A percentile compares a stretch with the other conserved stretches of the same genome.
Evolutionary conservation across 495 filamentous ascomycete genomes (phyloP).

Genomic region (Rhizodiscina lignyota): DNA sequence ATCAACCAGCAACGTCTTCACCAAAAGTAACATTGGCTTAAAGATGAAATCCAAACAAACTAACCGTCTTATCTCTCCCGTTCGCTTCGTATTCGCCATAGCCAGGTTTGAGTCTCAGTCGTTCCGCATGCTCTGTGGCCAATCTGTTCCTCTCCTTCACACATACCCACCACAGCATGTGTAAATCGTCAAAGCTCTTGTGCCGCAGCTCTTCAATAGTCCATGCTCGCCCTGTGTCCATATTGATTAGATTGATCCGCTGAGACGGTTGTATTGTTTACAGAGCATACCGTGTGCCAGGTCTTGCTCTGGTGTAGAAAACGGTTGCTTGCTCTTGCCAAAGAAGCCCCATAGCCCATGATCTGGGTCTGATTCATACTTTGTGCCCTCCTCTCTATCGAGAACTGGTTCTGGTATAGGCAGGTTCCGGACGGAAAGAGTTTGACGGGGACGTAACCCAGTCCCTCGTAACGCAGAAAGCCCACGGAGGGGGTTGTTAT

Average conservation of each 20-base stretch:
- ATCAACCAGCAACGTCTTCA: too few species aligned
- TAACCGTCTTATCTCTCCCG: conserved; percentile 43
- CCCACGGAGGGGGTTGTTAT: conserved; percentile 55
- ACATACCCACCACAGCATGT: conserved; percentile 89
- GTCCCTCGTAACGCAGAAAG: conserved; percentile 64
- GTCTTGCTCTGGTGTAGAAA: conserved; percentile 53
- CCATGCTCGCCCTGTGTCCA: conserved; percentile 55
- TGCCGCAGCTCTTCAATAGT: conserved; percentile 68
- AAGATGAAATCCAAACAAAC: too few species aligned
- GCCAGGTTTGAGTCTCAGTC: conserved; percentile 40
- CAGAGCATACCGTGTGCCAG: conserved; percentile 40
- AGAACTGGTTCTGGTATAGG: conserved; percentile 58
- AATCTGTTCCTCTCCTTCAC: conserved; percentile 82
- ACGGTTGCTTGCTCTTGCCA: conserved; percentile 38
- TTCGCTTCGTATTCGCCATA: conserved; percentile 51
- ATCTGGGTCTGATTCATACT: conserved; percentile 42
- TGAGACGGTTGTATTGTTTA: background rate
- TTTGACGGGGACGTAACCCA: conserved; percentile 43
- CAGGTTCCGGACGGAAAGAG: conserved; percentile 50
- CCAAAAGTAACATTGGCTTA: too few species aligned
- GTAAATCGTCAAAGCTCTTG: conserved; percentile 89
- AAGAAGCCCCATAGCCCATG: conserved; percentile 97
- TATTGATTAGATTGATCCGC: conserved; percentile 2
- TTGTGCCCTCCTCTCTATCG: conserved; percentile 28
- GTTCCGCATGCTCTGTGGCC: conserved; percentile 55